phyloP scores from a whole-genome alignment of 306 rosid genomes.

The Clitoria ternatea region DNA sequence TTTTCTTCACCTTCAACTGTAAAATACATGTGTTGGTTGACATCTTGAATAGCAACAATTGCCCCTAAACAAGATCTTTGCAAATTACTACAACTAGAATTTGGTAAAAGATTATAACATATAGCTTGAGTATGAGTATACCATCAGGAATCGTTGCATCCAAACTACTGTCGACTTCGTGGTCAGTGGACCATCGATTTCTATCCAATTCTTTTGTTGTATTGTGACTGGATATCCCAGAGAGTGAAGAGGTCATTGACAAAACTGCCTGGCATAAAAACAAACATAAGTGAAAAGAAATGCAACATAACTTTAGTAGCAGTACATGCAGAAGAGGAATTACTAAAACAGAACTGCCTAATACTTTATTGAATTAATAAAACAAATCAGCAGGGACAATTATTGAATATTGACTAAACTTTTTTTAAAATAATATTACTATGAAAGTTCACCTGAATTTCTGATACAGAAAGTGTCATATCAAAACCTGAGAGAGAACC shows the following conservation, averaged over 20 bases:
- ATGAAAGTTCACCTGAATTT: constrained; percentile 55
- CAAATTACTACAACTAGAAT: constrained; percentile 37
- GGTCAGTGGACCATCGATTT: constrained; percentile 37
- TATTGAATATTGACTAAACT: constrained; percentile 6
- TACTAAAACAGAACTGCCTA: not conserved
- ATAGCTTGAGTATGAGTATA: constrained; percentile 30
- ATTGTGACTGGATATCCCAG: constrained; percentile 42
- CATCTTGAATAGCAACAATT: constrained; percentile 87
- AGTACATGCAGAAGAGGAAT: not conserved
- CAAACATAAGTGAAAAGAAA: constrained; percentile 22
- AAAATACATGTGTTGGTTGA: constrained; percentile 79
- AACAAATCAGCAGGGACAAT: not conserved
- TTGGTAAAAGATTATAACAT: constrained; percentile 18
- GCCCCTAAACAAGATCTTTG: constrained; percentile 59
- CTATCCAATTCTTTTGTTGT: constrained; percentile 25
- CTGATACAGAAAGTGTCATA: constrained; percentile 63
- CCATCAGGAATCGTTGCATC: constrained; percentile 77
- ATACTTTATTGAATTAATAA: not conserved
- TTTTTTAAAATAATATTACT: not conserved
- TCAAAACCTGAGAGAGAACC: constrained; percentile 66
- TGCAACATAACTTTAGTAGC: not conserved
- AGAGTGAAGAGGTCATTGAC: constrained; percentile 57
- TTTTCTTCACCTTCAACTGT: constrained; percentile 67
- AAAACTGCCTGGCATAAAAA: constrained; percentile 55
- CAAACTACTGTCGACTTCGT: constrained; percentile 39